Evolutionary conservation across 2,329 filamentous ascomycete species (phyloP).

Genomic region (Cladophialophora exuberans): DNA sequence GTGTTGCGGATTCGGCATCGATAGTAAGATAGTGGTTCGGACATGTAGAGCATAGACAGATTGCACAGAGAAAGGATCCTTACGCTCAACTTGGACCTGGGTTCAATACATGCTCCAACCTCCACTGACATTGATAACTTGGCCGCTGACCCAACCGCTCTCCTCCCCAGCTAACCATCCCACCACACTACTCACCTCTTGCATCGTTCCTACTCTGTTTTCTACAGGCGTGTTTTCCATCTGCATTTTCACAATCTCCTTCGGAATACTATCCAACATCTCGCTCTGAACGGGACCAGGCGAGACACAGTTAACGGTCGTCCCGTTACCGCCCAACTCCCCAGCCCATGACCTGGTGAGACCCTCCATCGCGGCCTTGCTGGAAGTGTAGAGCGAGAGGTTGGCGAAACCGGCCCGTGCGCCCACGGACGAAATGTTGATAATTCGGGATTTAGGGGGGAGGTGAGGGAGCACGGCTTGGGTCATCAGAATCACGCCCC

Average conservation of each 20-base stretch:
- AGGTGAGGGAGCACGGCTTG: constrained; percentile 59
- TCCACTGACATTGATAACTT: constrained; percentile 60
- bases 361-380: constrained; percentile 64
- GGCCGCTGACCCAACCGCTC: constrained; percentile 57
- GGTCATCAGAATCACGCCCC: constrained; percentile 57
- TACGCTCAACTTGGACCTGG: background rate
- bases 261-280: constrained; percentile 58
- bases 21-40: no score
- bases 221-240: constrained; percentile 56
- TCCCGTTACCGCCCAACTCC: constrained; percentile 60
- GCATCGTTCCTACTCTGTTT: constrained; percentile 54
- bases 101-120: constrained; percentile 41
- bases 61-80: no score
- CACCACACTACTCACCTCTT: constrained; percentile 62
- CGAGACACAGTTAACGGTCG: constrained; percentile 64
- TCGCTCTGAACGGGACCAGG: constrained; percentile 64
- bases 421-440: constrained; percentile 63
- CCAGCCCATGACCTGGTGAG: constrained; percentile 63
- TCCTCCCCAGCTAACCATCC: constrained; percentile 57
- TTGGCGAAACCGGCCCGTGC: constrained; percentile 51
- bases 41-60: no score
- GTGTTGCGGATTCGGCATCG: no score
- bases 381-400: constrained; percentile 57
- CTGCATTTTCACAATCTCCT: constrained; percentile 54
- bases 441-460: constrained; percentile 52